phyloP scores from a whole-genome alignment of 1,284 basidiomycete species.

The Puccinia triticina region DNA sequence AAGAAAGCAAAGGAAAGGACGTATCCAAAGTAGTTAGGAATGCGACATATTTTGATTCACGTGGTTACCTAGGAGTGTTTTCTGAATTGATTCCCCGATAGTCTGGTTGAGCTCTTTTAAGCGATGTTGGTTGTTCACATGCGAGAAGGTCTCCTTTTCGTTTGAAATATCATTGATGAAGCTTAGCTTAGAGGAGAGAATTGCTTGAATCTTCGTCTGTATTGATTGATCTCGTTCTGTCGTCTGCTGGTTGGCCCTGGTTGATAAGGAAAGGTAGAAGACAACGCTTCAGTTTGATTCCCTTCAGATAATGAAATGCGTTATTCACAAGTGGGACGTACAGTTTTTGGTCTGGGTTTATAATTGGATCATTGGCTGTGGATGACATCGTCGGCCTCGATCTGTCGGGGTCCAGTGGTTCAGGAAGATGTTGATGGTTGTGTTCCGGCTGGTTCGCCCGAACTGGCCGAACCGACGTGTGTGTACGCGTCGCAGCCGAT shows the following conservation, averaged over 20 bases:
- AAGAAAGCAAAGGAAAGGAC: neutral
- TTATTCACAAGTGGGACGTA: neutral
- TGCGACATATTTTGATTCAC: neutral
- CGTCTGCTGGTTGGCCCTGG: neutral
- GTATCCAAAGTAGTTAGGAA: neutral
- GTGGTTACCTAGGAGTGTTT: conserved; percentile 19
- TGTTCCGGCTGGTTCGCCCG: too few species aligned
- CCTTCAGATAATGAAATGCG: neutral
- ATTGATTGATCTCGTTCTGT: conserved; percentile 7
- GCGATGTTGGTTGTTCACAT: conserved; percentile 13
- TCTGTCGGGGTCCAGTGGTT: too few species aligned
- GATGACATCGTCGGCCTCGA: neutral
- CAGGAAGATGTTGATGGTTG: too few species aligned
- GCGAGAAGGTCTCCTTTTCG: conserved; percentile 6
- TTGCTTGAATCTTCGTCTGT: conserved; percentile 15
- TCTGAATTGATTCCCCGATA: conserved; percentile 23
- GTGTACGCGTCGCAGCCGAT: too few species aligned
- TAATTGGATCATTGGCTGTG: neutral
- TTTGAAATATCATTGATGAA: neutral
- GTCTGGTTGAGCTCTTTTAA: conserved; percentile 11
- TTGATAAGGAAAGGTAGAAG: neutral
- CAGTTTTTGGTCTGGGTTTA: neutral
- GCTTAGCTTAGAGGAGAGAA: conserved; percentile 14
- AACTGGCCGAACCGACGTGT: too few species aligned
- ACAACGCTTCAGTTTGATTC: neutral